Evolutionary conservation across 2,329 filamentous ascomycete species (phyloP).

Genomic region (Colletotrichum plurivorum): DNA sequence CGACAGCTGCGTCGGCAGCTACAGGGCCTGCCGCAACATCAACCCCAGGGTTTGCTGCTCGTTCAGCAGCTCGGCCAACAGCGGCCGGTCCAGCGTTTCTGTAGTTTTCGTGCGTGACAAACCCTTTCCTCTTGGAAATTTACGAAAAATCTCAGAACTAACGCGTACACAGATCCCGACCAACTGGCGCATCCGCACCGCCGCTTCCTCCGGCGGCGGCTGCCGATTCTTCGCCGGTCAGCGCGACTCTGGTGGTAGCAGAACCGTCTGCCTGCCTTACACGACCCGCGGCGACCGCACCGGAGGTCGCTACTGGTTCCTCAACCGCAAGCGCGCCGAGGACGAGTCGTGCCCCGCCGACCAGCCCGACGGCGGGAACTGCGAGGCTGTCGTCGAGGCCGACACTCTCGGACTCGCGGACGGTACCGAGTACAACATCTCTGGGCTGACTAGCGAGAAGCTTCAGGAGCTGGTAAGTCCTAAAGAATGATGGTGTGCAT

Average conservation of each 20-base stretch:
- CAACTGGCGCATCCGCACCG: conserved; percentile 28
- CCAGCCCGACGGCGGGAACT: conserved; percentile 23
- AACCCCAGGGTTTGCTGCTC: conserved; percentile 35
- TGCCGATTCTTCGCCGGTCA: background rate
- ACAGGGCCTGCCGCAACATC: background rate
- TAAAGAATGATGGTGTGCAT: background rate
- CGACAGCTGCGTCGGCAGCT: background rate
- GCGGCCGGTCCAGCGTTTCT: conserved; percentile 14
- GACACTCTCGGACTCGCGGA: conserved; percentile 25
- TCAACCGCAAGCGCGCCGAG: conserved; percentile 27
- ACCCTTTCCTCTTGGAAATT: background rate
- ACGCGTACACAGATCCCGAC: conserved; percentile 20
- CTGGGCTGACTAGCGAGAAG: conserved; percentile 21
- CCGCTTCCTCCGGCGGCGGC: conserved; percentile 18
- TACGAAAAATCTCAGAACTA: background rate
- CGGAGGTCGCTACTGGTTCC: conserved; percentile 23
- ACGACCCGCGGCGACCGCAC: conserved; percentile 28
- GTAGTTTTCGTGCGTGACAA: conserved; percentile 26
- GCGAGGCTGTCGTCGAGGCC: conserved; percentile 26
- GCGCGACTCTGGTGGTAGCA: conserved; percentile 2
- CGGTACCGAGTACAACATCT: conserved; percentile 28
- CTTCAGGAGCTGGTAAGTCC: conserved; percentile 20
- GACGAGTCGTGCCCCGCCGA: conserved; percentile 27
- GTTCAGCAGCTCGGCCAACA: conserved; percentile 21
- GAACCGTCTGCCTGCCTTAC: conserved; percentile 18